Percentiles rank a stretch among this genome's conserved stretches.
These are phyloP conservation scores for Paxillus ammoniavirescens DNA, from an alignment of 768 basidiomycete genomes.

Conservation along the genomic window DNA sequence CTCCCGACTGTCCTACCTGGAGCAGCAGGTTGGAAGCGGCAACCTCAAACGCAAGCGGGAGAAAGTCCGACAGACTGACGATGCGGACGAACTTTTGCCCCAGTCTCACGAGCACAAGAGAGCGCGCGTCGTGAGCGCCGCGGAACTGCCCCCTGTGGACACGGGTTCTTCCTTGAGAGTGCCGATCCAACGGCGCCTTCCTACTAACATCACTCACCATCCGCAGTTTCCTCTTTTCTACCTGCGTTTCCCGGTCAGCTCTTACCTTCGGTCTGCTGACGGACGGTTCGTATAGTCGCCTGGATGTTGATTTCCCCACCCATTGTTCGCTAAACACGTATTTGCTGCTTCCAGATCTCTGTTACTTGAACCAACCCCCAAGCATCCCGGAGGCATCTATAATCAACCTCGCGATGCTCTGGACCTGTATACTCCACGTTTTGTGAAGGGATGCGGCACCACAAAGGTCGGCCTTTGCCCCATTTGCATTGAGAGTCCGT, in stretches of 20 bases:
- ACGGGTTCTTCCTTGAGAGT: background rate
- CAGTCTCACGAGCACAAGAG: constrained; percentile 12
- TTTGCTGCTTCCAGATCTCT: constrained; percentile 14
- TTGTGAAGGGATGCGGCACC: constrained; percentile 65
- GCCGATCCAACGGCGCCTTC: constrained; percentile 46
- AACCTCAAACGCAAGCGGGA: constrained; percentile 18
- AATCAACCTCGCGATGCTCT: constrained; percentile 59
- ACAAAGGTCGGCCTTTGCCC: constrained; percentile 79
- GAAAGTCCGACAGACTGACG: constrained; percentile 3
- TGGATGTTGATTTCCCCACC: background rate
- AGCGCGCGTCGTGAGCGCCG: background rate
- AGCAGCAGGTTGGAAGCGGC: constrained; percentile 18
- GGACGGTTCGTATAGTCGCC: constrained; percentile 35
- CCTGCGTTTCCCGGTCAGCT: constrained; percentile 65
- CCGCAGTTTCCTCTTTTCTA: constrained; percentile 62
- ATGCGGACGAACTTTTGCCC: constrained; percentile 6
- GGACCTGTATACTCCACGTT: constrained; percentile 79
- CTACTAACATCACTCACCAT: constrained; percentile 44
- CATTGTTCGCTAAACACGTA: background rate
- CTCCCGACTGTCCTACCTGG: constrained; percentile 1
- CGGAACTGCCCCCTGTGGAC: background rate
- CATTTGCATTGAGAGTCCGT: constrained; percentile 60
- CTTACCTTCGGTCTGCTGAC: constrained; percentile 44
- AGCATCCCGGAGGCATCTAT: constrained; percentile 41
- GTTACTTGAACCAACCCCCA: constrained; percentile 16